Evolutionary conservation across 164 flowering plant species (phyloP).

Genomic region (Echeveria elegans): DNA sequence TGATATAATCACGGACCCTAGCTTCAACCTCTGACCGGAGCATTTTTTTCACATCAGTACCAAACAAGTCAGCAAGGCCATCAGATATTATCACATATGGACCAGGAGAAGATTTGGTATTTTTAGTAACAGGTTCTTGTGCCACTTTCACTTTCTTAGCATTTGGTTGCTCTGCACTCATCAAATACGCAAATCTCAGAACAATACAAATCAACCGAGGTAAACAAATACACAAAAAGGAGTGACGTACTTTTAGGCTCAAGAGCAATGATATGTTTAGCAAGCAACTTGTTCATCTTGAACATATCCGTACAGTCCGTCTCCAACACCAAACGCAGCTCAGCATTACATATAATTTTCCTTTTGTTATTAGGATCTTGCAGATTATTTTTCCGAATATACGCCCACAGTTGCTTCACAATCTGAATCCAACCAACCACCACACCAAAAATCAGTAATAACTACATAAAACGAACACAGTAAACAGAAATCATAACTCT

Average conservation of each 20-base stretch:
- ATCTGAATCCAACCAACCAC: slow-evolving; percentile 43
- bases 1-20: slow-evolving; percentile 71
- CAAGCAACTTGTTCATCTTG: slow-evolving; percentile 45
- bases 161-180: slow-evolving; percentile 5
- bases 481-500: neutral
- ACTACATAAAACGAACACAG: neutral
- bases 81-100: slow-evolving; percentile 58
- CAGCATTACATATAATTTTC: slow-evolving; percentile 90
- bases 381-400: slow-evolving; percentile 86
- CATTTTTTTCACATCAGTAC: slow-evolving; percentile 67
- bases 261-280: slow-evolving; percentile 52
- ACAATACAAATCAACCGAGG: too few species aligned
- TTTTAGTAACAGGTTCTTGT: slow-evolving; percentile 31
- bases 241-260: slow-evolving; percentile 64
- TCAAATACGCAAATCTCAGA: slow-evolving; percentile 50
- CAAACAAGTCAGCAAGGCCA: slow-evolving; percentile 72
- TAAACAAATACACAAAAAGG: neutral
- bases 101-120: slow-evolving; percentile 31
- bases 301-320: slow-evolving; percentile 97
- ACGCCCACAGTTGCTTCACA: slow-evolving; percentile 97
- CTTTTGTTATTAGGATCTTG: slow-evolving; percentile 97
- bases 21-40: slow-evolving; percentile 41
- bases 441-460: neutral
- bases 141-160: slow-evolving; percentile 53
- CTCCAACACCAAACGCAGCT: slow-evolving; percentile 78